Evolutionary conservation across 2,329 filamentous ascomycete genomes (phyloP), one percentile per base, ranked within the genome.

Genomic region (Penicillium sclerotiorum): DNA sequence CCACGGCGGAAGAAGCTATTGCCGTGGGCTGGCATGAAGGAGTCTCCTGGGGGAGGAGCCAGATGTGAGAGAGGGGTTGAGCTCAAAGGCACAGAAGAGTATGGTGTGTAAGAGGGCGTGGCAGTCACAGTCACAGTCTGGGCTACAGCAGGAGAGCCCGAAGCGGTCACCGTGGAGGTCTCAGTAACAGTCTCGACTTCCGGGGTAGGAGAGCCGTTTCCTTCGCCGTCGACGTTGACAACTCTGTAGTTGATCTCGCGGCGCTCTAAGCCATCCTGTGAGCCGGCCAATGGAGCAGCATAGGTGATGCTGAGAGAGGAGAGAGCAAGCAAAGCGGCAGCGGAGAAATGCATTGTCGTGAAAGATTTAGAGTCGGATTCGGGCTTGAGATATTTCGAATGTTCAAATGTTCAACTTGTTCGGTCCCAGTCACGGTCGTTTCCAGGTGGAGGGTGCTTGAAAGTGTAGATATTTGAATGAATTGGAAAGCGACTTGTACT

Each of bases 341-440:
- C 54, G 12, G 49, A 58, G 59, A 67, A 57, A 56, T 64, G 61
- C 68, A 71, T 71, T 18, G n/a, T n/a, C n/a, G n/a, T n/a, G n/a
- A n/a, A n/a, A n/a, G n/a, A n/a, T n/a, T n/a, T n/a, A n/a, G n/a
- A n/a, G n/a, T n/a, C n/a, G n/a, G n/a, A n/a, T n/a, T n/a, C n/a
- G n/a, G n/a, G n/a, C n/a, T n/a, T n/a, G n/a, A n/a, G n/a, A n/a
- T n/a, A n/a, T n/a, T n/a, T n/a, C n/a, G n/a, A n/a, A n/a, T n/a
- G n/a, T n/a, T n/a, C n/a, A n/a, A n/a, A n/a, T n/a, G n/a, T n/a
- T n/a, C n/a, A n/a, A n/a, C n/a, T n/a, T n/a, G n/a, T n/a, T n/a
- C n/a, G n/a, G n/a, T n/a, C n/a, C n/a, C n/a, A n/a, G n/a, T n/a
- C n/a, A n/a, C n/a, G n/a, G n/a, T n/a, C n/a, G n/a, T n/a, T n/a